Evolutionary conservation across 495 filamentous ascomycete species (phyloP).

Genomic region (Xylaria venustula): DNA sequence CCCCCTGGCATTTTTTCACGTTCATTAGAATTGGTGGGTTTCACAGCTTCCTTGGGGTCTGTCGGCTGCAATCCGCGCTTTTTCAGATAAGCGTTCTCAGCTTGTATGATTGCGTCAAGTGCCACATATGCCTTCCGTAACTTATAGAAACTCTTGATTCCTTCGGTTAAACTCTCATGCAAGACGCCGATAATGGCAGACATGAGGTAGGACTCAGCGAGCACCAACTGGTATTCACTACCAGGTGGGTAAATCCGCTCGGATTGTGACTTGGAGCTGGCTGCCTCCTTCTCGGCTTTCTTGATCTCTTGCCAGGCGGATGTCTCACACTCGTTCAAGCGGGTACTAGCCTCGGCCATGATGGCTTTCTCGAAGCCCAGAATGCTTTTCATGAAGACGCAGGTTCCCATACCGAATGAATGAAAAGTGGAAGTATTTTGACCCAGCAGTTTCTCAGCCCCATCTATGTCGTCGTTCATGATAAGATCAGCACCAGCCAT

Average conservation of each 20-base stretch:
- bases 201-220: constrained; percentile 85
- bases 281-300: constrained; percentile 61
- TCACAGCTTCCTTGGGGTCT: neutral
- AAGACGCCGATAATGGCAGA: constrained; percentile 82
- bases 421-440: constrained; percentile 86
- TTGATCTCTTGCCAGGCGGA: constrained; percentile 75
- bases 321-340: constrained; percentile 75
- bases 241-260: constrained; percentile 70
- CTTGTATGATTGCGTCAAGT: constrained; percentile 66
- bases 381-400: constrained; percentile 80
- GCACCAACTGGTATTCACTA: constrained; percentile 73
- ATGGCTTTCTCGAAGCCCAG: constrained; percentile 94
- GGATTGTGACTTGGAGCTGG: constrained; percentile 22
- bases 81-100: constrained; percentile 45
- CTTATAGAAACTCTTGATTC: constrained; percentile 88
- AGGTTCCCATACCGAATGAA: constrained; percentile 77
- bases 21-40: constrained; percentile 9
- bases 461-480: constrained; percentile 91
- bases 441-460: constrained; percentile 71
- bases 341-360: constrained; percentile 78
- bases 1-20: constrained; percentile 16
- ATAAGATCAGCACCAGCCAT: constrained; percentile 56
- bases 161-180: constrained; percentile 91
- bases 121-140: constrained; percentile 86
- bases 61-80: constrained; percentile 19